phyloP scores from a whole-genome alignment of 2,329 filamentous ascomycete species.

The Hymenoscyphus linearis region DNA sequence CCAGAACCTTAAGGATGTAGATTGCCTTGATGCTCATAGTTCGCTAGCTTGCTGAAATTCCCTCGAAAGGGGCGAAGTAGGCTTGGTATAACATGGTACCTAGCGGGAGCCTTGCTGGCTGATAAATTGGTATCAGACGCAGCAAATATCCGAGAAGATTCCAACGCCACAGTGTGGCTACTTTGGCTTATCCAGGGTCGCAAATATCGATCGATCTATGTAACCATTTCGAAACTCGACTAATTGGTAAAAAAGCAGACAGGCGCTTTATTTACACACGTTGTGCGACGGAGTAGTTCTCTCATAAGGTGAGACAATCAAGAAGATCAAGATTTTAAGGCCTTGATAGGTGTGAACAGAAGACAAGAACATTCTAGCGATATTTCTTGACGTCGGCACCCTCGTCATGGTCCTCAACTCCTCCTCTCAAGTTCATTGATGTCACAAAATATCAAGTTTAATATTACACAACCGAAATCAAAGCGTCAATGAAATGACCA shows the following conservation, averaged over 20 bases:
- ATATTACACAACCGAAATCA: neutral
- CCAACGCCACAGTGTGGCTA: neutral
- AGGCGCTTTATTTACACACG: neutral
- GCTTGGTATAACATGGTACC: neutral
- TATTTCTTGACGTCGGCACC: neutral
- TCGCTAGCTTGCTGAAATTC: neutral
- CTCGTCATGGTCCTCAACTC: neutral
- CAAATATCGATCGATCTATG: neutral
- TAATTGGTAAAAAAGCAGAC: neutral
- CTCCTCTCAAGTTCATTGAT: neutral
- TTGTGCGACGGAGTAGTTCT: too few relatives aligned
- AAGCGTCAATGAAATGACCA: neutral
- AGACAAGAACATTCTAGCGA: neutral
- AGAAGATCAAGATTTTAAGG: neutral
- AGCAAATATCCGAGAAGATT: neutral
- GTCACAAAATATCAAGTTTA: neutral
- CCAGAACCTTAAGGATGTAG: neutral
- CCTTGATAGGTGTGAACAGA: neutral
- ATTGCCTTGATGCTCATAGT: neutral
- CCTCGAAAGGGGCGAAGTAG: neutral
- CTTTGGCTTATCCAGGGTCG: neutral
- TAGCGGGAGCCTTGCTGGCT: neutral
- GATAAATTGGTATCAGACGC: neutral
- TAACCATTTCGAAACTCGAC: neutral
- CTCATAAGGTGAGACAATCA: neutral